A percentile compares a stretch with the other conserved stretches of the same genome.
Conservation (phyloP, 345 rosid genomes). For the Lenwebbia sp. region DNA sequence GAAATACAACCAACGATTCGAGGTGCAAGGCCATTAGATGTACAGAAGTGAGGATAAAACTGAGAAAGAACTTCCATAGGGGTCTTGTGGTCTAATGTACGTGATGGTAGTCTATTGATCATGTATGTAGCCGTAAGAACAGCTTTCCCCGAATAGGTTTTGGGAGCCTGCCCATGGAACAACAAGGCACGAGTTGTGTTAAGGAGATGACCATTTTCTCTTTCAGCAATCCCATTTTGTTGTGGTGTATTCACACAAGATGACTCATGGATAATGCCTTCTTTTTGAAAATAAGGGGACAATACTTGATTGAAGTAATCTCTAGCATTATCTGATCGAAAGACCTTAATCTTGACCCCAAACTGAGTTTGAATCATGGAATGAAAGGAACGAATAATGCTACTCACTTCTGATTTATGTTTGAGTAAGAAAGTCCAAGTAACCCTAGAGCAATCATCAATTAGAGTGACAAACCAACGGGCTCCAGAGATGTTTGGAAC, state of each 20-base stretch:
- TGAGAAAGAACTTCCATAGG: neutral
- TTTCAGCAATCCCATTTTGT: neutral
- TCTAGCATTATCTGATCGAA: neutral
- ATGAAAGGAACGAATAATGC: neutral
- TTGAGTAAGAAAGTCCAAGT: too few relatives aligned
- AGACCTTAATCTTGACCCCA: too few relatives aligned
- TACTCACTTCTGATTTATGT: neutral
- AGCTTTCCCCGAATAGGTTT: neutral
- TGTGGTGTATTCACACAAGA: neutral
- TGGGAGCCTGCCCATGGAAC: accelerated
- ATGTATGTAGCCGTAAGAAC: neutral
- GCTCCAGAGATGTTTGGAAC: neutral
- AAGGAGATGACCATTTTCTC: neutral
- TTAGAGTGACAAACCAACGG: too few relatives aligned
- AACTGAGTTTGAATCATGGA: neutral
- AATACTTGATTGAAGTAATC: neutral
- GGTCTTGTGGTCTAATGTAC: neutral
- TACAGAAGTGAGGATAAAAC: neutral
- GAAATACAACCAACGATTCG: neutral
- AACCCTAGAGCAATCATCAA: too few relatives aligned
- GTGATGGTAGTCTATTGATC: neutral
- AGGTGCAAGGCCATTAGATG: neutral
- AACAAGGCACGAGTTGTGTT: neutral
- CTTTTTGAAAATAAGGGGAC: neutral
- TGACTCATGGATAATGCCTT: neutral